A percentile compares a stretch with the other conserved stretches of the same genome.
phyloP scores from a whole-genome alignment of 768 basidiomycete species.

The Boletus tylopilopsis region DNA sequence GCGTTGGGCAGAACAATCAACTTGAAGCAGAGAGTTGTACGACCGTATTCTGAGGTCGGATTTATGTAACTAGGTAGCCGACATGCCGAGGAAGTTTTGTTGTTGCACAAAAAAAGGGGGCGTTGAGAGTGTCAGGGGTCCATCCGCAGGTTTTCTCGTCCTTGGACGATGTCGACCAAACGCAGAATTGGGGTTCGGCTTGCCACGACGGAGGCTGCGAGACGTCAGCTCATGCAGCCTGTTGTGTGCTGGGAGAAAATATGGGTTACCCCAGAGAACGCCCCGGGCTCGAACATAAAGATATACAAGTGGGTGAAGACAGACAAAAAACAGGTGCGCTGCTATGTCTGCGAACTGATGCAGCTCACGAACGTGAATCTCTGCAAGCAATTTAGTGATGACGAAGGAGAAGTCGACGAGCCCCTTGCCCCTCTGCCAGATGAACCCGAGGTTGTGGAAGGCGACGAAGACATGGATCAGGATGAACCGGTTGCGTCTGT shows the following conservation, averaged over 20 bases:
- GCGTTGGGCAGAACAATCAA: conserved; percentile 54
- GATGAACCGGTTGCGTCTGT: conserved; percentile 50
- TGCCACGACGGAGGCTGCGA: conserved; percentile 75
- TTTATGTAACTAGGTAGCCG: neutral
- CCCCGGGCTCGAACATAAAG: conserved; percentile 57
- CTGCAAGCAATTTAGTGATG: conserved; percentile 80
- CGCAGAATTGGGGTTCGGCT: conserved; percentile 74
- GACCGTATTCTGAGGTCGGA: neutral
- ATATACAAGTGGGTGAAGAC: conserved; percentile 79
- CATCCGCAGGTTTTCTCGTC: neutral
- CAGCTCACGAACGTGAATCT: conserved; percentile 3
- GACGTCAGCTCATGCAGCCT: conserved; percentile 84
- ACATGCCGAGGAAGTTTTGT: neutral
- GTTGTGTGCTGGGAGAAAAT: conserved; percentile 84
- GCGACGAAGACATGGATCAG: conserved; percentile 71
- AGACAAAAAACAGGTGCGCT: conserved; percentile 67
- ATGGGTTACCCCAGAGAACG: conserved; percentile 60
- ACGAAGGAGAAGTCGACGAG: conserved; percentile 75
- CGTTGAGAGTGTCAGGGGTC: conserved; percentile 20
- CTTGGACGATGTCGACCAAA: conserved; percentile 57
- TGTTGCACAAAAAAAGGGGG: no score
- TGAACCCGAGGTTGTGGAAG: conserved; percentile 72
- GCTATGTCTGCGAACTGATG: neutral
- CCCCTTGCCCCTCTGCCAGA: conserved; percentile 77
- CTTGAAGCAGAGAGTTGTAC: conserved; percentile 8